A percentile compares a stretch with the other conserved stretches of the same genome.
These are phyloP conservation scores for Silene uniflora DNA, from an alignment of 148 eudicot genomes.

Conservation along the genomic window DNA sequence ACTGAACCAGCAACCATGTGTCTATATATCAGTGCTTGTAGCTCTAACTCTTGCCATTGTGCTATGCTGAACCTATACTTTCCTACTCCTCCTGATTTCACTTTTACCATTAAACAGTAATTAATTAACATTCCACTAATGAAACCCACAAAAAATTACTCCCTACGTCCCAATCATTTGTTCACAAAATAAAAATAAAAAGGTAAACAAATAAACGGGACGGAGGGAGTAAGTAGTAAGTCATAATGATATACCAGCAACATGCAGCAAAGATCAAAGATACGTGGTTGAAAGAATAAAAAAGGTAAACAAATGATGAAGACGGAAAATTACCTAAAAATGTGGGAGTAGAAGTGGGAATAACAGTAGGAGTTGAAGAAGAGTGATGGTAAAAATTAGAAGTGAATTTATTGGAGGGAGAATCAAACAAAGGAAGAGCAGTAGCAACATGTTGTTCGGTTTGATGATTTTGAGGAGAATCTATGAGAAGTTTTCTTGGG, in stretches of 20 bases:
- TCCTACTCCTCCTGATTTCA: conserved; percentile 52
- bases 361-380: conserved; percentile 30
- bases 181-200: no score
- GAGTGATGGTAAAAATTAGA: conserved; percentile 12
- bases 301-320: no score
- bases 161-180: no score
- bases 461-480: conserved; percentile 25
- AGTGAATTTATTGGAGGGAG: conserved; percentile 14
- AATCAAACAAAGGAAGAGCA: conserved; percentile 62
- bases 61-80: conserved; percentile 66
- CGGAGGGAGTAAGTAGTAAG: no score
- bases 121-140: not conserved
- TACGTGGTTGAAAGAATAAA: no score
- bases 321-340: no score
- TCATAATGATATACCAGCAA: no score
- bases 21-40: conserved; percentile 81
- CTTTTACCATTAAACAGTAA: not conserved
- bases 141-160: no score
- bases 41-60: conserved; percentile 91
- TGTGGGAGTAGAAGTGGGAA: conserved; percentile 29
- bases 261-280: no score
- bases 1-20: conserved; percentile 71
- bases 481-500: conserved; percentile 31
- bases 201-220: no score
- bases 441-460: conserved; percentile 14